A percentile compares a stretch with the other conserved stretches of the same genome.
phyloP scores from a whole-genome alignment of 257 asterid species.

The Dorcoceras hygrometricum region DNA sequence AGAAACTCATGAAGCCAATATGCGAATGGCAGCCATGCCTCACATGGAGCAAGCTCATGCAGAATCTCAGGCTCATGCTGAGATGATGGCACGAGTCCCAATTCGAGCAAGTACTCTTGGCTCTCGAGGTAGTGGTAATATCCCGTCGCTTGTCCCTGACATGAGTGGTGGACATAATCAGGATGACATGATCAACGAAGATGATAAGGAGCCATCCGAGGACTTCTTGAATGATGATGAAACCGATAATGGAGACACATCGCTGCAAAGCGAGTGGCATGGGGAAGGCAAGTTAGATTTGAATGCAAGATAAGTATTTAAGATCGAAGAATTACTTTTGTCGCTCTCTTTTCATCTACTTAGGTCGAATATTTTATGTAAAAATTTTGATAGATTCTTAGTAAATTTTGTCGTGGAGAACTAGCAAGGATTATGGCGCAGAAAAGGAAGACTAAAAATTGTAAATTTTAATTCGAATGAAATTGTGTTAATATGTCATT shows the following conservation, averaged over 20 bases:
- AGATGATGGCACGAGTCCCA: conserved; percentile 76
- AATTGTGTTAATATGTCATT: no score
- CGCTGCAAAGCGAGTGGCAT: conserved; percentile 41
- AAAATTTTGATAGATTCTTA: no score
- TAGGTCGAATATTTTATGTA: not conserved
- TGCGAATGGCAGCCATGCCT: conserved; percentile 76
- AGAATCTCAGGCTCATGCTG: conserved; percentile 78
- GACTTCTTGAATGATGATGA: conserved; percentile 95
- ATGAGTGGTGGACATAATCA: conserved; percentile 58
- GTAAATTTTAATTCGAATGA: no score
- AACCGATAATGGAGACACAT: conserved; percentile 38
- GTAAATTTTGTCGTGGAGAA: no score
- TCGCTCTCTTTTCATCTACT: not conserved
- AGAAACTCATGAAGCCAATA: conserved; percentile 62
- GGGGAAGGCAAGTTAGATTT: conserved; percentile 49
- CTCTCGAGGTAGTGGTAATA: conserved; percentile 47
- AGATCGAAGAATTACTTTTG: not conserved
- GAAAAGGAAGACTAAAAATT: not conserved
- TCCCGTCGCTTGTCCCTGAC: conserved; percentile 42
- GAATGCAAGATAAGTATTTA: conserved; percentile 37
- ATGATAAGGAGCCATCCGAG: conserved; percentile 93
- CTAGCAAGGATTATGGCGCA: no score
- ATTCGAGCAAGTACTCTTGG: conserved; percentile 67
- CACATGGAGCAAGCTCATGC: conserved; percentile 65
- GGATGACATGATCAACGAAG: conserved; percentile 72